These are phyloP conservation scores for Monilinia polystroma DNA, from an alignment of 2,329 filamentous ascomycete genomes.

Conservation along the genomic window DNA sequence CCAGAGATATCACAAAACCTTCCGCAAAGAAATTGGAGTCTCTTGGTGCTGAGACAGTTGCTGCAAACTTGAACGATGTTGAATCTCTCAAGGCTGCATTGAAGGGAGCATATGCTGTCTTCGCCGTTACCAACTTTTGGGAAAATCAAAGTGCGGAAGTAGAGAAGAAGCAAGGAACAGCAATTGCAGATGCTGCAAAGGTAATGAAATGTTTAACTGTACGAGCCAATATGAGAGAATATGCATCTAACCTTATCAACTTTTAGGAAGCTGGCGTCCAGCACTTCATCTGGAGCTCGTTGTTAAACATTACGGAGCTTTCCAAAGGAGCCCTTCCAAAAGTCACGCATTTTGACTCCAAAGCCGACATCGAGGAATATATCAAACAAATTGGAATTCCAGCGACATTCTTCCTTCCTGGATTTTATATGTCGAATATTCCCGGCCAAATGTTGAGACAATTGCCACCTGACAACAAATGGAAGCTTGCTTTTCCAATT, in stretches of 20 bases:
- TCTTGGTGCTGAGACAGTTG: slow-evolving; percentile 47
- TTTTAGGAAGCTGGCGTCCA: slow-evolving; percentile 44
- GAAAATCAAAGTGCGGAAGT: slow-evolving; percentile 43
- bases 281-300: slow-evolving; percentile 49
- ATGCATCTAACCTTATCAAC: not conserved
- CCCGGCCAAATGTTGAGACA: slow-evolving; percentile 34
- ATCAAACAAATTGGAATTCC: slow-evolving; percentile 44
- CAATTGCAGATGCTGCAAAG: slow-evolving; percentile 49
- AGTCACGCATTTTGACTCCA: slow-evolving; percentile 44
- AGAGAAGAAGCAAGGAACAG: slow-evolving; percentile 49
- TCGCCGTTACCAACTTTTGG: slow-evolving; percentile 40
- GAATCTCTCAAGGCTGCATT: slow-evolving; percentile 41
- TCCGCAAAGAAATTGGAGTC: slow-evolving; percentile 45
- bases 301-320: slow-evolving; percentile 44
- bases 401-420: slow-evolving; percentile 50
- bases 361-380: slow-evolving; percentile 43
- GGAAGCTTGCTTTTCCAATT: slow-evolving; percentile 36
- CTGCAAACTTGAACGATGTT: slow-evolving; percentile 47
- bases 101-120: slow-evolving; percentile 40
- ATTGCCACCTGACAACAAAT: slow-evolving; percentile 37
- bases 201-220: slow-evolving; percentile 28
- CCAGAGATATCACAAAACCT: slow-evolving; percentile 46
- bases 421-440: slow-evolving; percentile 54
- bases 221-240: not conserved
- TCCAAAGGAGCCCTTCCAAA: slow-evolving; percentile 44